Conservation (phyloP, 345 rosid species). For the Bruguiera gymnorhiza region DNA sequence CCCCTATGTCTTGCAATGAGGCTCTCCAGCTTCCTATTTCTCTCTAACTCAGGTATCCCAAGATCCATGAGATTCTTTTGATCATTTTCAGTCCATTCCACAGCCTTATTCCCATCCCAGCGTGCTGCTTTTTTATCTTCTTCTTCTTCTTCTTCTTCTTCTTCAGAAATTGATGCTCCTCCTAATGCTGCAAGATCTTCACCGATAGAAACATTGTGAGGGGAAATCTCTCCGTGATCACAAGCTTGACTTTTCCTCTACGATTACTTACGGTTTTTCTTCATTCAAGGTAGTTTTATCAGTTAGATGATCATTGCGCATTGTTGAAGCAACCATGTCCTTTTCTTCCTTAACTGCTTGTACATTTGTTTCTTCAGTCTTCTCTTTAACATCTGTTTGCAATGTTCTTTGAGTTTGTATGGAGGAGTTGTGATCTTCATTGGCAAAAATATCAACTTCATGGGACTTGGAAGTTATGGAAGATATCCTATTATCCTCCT, state of each 20-base stretch:
- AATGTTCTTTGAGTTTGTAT: constrained; percentile 43
- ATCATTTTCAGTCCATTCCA: constrained; percentile 78
- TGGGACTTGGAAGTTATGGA: no score
- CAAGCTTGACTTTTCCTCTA: background rate
- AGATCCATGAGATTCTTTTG: constrained; percentile 84
- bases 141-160: constrained; percentile 42
- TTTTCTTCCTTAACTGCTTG: constrained; percentile 22
- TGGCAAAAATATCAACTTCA: no score
- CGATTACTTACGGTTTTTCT: constrained; percentile 19
- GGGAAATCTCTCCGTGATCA: constrained; percentile 13
- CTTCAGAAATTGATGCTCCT: constrained; percentile 30
- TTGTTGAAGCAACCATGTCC: constrained; percentile 1
- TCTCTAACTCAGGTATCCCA: constrained; percentile 71
- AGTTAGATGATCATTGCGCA: no score
- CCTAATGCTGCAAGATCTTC: constrained; percentile 16
- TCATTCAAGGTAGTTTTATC: background rate
- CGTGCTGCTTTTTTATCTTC: constrained; percentile 36
- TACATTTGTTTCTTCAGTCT: constrained; percentile 33
- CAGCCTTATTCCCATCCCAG: constrained; percentile 36
- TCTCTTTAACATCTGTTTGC: constrained; percentile 42
- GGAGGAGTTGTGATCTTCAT: no score
- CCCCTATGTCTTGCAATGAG: constrained; percentile 63
- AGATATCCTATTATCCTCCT: constrained; percentile 10
- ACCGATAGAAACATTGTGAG: constrained; percentile 4
- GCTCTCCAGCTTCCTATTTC: constrained; percentile 74